phyloP scores from a whole-genome alignment of 1,139 yeast species.

The Yamadazyma spencermartinsiae region DNA sequence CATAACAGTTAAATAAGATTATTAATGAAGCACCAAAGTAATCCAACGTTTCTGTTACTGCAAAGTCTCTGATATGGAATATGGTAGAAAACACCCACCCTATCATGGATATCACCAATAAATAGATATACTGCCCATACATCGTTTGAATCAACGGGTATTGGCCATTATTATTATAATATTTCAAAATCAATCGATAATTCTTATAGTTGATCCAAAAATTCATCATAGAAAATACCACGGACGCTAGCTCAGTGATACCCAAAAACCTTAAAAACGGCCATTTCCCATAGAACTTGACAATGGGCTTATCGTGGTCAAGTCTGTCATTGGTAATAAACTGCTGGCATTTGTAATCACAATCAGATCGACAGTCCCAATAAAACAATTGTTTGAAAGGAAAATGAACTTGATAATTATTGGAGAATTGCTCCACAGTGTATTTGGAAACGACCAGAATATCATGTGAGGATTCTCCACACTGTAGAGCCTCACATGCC shows the following conservation, averaged over 20 bases:
- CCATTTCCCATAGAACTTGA: slow-evolving; percentile 50
- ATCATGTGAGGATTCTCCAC: slow-evolving; percentile 4
- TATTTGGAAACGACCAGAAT: slow-evolving; percentile 6
- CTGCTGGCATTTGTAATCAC: slow-evolving; percentile 46
- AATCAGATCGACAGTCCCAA: slow-evolving; percentile 44
- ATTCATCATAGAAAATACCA: slow-evolving; percentile 39
- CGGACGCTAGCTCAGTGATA: slow-evolving; percentile 39
- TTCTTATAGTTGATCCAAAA: slow-evolving; percentile 37
- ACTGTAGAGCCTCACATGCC: slow-evolving; percentile 11
- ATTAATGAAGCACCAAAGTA: slow-evolving; percentile 48
- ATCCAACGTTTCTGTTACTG: slow-evolving; percentile 44
- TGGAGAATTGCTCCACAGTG: slow-evolving; percentile 16
- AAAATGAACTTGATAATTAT: slow-evolving; percentile 15
- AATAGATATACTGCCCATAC: slow-evolving; percentile 33
- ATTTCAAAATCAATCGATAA: slow-evolving; percentile 27
- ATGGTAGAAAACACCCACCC: slow-evolving; percentile 45
- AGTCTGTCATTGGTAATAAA: slow-evolving; percentile 29
- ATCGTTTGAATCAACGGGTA: slow-evolving; percentile 20
- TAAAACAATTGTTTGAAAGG: slow-evolving; percentile 20
- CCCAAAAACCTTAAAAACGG: slow-evolving; percentile 42
- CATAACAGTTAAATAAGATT: slow-evolving; percentile 39
- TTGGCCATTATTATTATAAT: slow-evolving; percentile 21
- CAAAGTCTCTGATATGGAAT: slow-evolving; percentile 42
- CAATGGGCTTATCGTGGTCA: slow-evolving; percentile 24
- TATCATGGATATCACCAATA: slow-evolving; percentile 29